A percentile compares a stretch with the other conserved stretches of the same genome.
These are phyloP conservation scores for Gnomoniopsis smithogilvyi DNA, from an alignment of 2,329 filamentous ascomycete species.

Conservation along the genomic window DNA sequence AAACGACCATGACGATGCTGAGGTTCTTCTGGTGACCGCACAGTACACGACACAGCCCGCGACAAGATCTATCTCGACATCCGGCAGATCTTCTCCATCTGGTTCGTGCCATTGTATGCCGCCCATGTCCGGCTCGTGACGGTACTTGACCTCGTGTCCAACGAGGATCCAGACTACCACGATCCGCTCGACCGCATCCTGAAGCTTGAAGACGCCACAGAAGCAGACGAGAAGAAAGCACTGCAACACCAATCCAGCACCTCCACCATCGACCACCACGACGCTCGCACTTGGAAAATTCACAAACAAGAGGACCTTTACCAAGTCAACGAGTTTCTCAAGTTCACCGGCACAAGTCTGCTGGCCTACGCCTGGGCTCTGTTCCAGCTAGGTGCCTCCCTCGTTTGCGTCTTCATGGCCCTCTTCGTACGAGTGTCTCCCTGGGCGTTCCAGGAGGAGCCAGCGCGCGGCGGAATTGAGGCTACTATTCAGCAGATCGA, in stretches of 20 bases:
- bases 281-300: slow-evolving; percentile 34
- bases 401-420: slow-evolving; percentile 54
- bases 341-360: slow-evolving; percentile 53
- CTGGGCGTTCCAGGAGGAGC: slow-evolving; percentile 12
- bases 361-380: slow-evolving; percentile 47
- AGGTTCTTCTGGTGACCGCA: accelerated
- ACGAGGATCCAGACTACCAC: slow-evolving; percentile 22
- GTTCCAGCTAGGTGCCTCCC: slow-evolving; percentile 64
- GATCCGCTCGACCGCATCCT: slow-evolving; percentile 19
- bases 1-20: neutral
- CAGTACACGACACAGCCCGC: slow-evolving; percentile 65
- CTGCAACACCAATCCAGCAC: slow-evolving; percentile 1
- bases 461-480: slow-evolving; percentile 8
- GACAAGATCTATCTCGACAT: slow-evolving; percentile 71
- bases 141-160: slow-evolving; percentile 55
- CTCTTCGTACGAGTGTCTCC: slow-evolving; percentile 13
- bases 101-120: slow-evolving; percentile 72
- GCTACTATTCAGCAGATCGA: slow-evolving; percentile 5
- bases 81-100: slow-evolving; percentile 72
- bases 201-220: slow-evolving; percentile 7
- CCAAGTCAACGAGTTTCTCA: slow-evolving; percentile 70
- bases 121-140: slow-evolving; percentile 66
- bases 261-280: neutral
- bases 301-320: slow-evolving; percentile 77
- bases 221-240: slow-evolving; percentile 20